Evolutionary conservation across 208 protist genomes (phyloP), one percentile per base, ranked within the genome.

Genomic region (Leishmania mexicana): DNA sequence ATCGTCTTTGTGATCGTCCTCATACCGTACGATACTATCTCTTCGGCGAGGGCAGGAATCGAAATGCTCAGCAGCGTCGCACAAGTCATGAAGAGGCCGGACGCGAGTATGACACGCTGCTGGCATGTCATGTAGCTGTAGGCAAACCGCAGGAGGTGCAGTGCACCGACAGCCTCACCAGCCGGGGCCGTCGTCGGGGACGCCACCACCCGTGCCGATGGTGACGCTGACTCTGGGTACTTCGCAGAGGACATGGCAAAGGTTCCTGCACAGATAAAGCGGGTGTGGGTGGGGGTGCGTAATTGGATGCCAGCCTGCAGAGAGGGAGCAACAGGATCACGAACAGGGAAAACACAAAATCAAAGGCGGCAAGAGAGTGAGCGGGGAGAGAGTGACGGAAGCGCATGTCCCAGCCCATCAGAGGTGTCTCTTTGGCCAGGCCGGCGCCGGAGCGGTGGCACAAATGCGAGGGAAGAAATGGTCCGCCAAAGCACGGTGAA

Each of bases 11-110:
- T 82, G 35, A 65, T 54, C 60, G 42, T 79, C 17, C 51, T 76
- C 19, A 67, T 79, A 40, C 88, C 80, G 75, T 89, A 95, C 0
- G 84, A 86, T 1, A 87, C 76, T 0, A 96, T 78, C 68, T 93
- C 90, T 31, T 90, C 85, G 3, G 87, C 93, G 3, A 89, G 40
- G 10, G 87, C 70, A 8, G 88, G 89, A 19, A 96, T 76, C 8
- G 79, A 35, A 38, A 93, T 75, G 75, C 83, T 85, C 35, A 95
- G 71, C 3, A 83, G 49, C 8, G 87, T 90, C 47, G 85, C 88
- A n/a, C 83, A 62, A 19, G 89, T 35, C 83, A 94, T 94, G 40
- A 89, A 72, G 21, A 85, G 58, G 0, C 77, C 78, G 5, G 91
- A 88, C 13, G 88, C 2, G 4, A 87, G 7, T 17, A 93, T 90